These are phyloP conservation scores for Schwanniomyces pseudopolymorphus DNA, from an alignment of 805 yeast species.

Conservation along the genomic window DNA sequence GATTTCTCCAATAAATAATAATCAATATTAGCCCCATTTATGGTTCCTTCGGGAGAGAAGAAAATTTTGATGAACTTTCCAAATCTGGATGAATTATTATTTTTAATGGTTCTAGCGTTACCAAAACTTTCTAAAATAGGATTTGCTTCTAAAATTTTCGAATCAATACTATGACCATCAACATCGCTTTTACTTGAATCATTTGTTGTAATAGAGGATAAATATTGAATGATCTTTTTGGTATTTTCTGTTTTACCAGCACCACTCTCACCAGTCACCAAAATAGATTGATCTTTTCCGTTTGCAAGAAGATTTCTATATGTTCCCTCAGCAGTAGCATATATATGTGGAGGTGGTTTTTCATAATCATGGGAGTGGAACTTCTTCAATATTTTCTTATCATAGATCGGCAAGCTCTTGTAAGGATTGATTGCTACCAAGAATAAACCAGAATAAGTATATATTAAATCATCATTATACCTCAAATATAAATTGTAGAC, in stretches of 20 bases:
- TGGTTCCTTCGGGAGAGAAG: constrained; percentile 60
- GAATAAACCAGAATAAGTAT: constrained; percentile 93
- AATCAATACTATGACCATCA: constrained; percentile 56
- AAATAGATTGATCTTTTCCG: constrained; percentile 77
- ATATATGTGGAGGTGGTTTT: constrained; percentile 77
- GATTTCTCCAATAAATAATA: constrained; percentile 94
- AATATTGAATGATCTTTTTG: constrained; percentile 87
- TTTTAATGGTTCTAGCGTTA: constrained; percentile 92
- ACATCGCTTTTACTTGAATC: constrained; percentile 4
- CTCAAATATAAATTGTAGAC: constrained; percentile 77
- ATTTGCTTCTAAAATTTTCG: constrained; percentile 86
- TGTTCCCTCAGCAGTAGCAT: constrained; percentile 81
- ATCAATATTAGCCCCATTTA: constrained; percentile 88
- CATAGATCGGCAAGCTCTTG: constrained; percentile 69
- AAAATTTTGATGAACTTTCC: constrained; percentile 93
- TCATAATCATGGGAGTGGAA: constrained; percentile 46
- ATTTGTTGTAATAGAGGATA: constrained; percentile 67
- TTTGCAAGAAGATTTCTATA: constrained; percentile 70
- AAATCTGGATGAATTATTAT: constrained; percentile 92
- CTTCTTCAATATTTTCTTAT: constrained; percentile 50
- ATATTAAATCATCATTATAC: constrained; percentile 74
- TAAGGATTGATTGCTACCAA: constrained; percentile 96
- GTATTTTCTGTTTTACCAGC: constrained; percentile 99
- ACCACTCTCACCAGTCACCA: constrained; percentile 99
- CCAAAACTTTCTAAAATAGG: constrained; percentile 97